A percentile compares a stretch with the other conserved stretches of the same genome.
Conservation (phyloP, 2,329 filamentous ascomycete species). For the Ophidiomyces ophidiicola region DNA sequence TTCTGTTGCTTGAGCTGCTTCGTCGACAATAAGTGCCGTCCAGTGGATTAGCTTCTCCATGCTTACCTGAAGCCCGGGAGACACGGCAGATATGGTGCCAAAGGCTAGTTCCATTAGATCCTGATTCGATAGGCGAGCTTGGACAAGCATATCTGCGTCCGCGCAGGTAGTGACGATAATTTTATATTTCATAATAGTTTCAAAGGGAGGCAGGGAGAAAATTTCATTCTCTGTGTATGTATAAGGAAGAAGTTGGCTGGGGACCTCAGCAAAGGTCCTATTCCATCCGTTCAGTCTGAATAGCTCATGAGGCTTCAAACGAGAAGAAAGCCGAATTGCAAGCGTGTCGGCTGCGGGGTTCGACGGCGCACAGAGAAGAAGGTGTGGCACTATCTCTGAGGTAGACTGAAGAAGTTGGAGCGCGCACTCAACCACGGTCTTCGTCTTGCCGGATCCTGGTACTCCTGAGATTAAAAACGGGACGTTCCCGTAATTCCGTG, state of each 20-base stretch:
- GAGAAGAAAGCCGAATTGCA: conserved; percentile 27
- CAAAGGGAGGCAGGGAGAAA: conserved; percentile 32
- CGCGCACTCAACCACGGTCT: conserved; percentile 38
- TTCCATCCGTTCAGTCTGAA: conserved; percentile 34
- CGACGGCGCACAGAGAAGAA: conserved; percentile 37
- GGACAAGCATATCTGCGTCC: conserved; percentile 32
- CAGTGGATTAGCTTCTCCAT: conserved; percentile 27
- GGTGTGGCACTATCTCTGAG: conserved; percentile 20
- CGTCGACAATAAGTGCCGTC: conserved; percentile 35
- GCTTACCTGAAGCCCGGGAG: conserved; percentile 13
- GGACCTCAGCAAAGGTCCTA: conserved; percentile 34
- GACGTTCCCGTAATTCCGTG: conserved; percentile 33
- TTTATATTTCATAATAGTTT: conserved; percentile 30
- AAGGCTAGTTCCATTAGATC: conserved; percentile 30
- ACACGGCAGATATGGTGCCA: conserved; percentile 25
- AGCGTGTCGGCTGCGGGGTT: conserved; percentile 37
- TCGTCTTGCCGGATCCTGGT: conserved; percentile 43
- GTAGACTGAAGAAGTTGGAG: conserved; percentile 20
- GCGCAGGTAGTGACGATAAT: conserved; percentile 35
- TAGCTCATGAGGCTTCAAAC: conserved; percentile 28
- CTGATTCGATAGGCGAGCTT: conserved; percentile 33
- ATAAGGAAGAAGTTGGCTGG: conserved; percentile 28
- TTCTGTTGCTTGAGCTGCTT: conserved; percentile 38
- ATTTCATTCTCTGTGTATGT: conserved; percentile 31
- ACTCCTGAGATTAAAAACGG: conserved; percentile 40